Base-by-base conservation (phyloP, 768 basidiomycete species). In the Artomyces pyxidatus region DNA sequence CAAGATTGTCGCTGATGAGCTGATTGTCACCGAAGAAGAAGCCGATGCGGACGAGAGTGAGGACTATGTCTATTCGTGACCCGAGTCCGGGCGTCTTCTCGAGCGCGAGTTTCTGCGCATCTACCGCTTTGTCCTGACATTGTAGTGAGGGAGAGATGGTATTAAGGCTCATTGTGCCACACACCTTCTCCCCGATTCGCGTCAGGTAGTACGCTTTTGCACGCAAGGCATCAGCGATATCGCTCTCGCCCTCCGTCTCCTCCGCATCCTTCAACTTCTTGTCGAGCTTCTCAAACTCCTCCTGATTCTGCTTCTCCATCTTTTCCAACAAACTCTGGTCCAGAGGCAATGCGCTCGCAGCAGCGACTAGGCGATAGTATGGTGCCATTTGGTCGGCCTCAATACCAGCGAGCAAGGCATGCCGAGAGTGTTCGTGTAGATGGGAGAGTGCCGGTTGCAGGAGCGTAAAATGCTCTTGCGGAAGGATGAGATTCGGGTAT, bases 81-180 rank as follows among this genome's bases (percentile, higher is more conserved):
- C 95, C 95, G 6, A 96, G 72, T 0, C 93, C 94, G 3, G 94
- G 87, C 0, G 88, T 94, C 69, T 96, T 96, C 67, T 87, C 83
- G 14, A 96, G 67, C 0, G 95, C 94, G 1, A 85, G 72, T 49
- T 83, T 81, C 60, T 93, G 83, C 0, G 94, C 92, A 38, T 76
- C 78, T 14, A 93, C 62, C 1, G 93, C 82, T n/a, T 73, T 71
- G 37, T 93, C 90, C 90, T 95, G 51, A n/a, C n/a, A n/a, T n/a
- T n/a, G n/a, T n/a, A n/a, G n/a, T n/a, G n/a, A n/a, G n/a, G n/a
- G n/a, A n/a, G n/a, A n/a, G n/a, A n/a, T n/a, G n/a, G n/a, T n/a
- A n/a, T n/a, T n/a, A n/a, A n/a, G n/a, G n/a, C n/a, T n/a, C n/a
- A n/a, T n/a, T n/a, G n/a, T n/a, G n/a, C n/a, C 6, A 52, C 60